Percentiles rank a stretch among this genome's conserved stretches.
These are phyloP conservation scores for Populus hybrid DNA, from an alignment of 441 rosid genomes.

Conservation along the genomic window DNA sequence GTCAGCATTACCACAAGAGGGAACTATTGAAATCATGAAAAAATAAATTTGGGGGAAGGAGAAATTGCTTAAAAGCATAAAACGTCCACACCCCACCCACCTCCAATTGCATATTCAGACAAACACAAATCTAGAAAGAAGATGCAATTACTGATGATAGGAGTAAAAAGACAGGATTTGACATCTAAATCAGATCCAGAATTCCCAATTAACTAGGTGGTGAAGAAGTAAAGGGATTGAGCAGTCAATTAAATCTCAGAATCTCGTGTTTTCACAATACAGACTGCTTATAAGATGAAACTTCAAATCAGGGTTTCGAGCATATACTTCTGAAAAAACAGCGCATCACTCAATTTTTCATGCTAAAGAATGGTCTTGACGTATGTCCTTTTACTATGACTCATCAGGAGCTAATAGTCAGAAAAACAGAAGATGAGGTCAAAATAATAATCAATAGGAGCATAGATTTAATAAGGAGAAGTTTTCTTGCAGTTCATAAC, in stretches of 20 bases:
- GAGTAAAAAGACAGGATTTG: background rate
- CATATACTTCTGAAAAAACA: background rate
- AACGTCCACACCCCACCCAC: too few species aligned
- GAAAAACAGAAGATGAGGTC: background rate
- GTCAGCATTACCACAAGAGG: background rate
- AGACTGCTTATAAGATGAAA: background rate
- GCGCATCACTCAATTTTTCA: background rate
- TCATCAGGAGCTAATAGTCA: background rate
- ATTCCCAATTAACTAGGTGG: background rate
- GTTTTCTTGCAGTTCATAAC: background rate
- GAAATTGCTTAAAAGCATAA: background rate
- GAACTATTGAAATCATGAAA: background rate
- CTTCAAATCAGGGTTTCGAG: background rate
- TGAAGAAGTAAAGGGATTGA: background rate
- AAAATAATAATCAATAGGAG: background rate
- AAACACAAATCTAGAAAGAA: too few species aligned
- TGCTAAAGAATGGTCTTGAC: background rate
- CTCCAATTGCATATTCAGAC: too few species aligned
- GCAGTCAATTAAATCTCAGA: background rate
- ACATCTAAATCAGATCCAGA: too few species aligned
- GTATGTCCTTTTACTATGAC: background rate
- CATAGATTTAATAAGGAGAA: too few species aligned
- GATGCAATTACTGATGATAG: background rate
- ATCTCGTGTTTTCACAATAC: background rate
- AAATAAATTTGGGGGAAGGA: background rate